phyloP scores from a whole-genome alignment of 2,329 filamentous ascomycete genomes.

The Ceratocystis cacaofunesta region DNA sequence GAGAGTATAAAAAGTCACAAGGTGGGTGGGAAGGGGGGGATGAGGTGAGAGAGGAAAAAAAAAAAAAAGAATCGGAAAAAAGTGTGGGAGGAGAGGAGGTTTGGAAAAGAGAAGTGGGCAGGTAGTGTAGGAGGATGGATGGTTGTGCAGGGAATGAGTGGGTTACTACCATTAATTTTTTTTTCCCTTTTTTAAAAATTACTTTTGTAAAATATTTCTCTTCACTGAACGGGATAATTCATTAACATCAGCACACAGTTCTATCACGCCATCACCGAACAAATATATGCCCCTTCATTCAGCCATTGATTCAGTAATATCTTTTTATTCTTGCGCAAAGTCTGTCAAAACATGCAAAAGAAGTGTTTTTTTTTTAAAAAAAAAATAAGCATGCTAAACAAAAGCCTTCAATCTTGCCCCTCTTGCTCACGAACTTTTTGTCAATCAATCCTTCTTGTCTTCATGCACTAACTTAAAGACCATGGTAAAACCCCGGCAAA shows the following conservation, averaged over 20 bases:
- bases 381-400: too few species aligned
- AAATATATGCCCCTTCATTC: too few species aligned
- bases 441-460: neutral
- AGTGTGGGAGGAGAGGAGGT: slow-evolving; percentile 16
- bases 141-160: slow-evolving; percentile 15
- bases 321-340: too few species aligned
- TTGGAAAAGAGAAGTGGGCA: slow-evolving; percentile 17
- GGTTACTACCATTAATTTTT: slow-evolving; percentile 8
- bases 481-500: neutral
- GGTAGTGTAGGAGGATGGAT: slow-evolving; percentile 5
- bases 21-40: slow-evolving; percentile 16
- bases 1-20: slow-evolving; percentile 18
- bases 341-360: too few species aligned
- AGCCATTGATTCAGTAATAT: too few species aligned
- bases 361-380: too few species aligned
- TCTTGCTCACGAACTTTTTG: neutral
- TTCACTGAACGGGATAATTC: neutral
- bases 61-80: slow-evolving; percentile 13
- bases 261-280: too few species aligned
- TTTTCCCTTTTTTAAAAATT: slow-evolving; percentile 6
- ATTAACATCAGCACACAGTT: too few species aligned
- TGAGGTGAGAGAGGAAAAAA: slow-evolving; percentile 15
- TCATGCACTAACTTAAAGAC: neutral
- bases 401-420: too few species aligned
- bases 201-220: neutral